Evolutionary conservation across 2,329 filamentous ascomycete species (phyloP), one percentile per base, ranked within the genome.

Genomic region (Lecanosticta acicola): DNA sequence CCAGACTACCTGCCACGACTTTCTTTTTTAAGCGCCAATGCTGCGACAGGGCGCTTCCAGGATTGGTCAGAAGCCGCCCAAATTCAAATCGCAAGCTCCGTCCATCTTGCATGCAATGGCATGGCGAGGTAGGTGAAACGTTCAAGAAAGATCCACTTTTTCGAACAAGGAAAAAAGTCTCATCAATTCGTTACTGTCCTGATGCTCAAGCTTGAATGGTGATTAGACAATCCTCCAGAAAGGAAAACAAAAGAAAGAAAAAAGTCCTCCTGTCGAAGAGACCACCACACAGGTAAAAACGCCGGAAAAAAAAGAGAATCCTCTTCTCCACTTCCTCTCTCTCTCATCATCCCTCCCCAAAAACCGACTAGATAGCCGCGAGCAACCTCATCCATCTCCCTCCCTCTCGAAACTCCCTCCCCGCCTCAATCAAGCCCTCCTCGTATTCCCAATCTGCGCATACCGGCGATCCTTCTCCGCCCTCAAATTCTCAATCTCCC

Each of bases 401-500:
- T n/a, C 33, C 7, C 33, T n/a, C 33, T 17, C 9, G 18, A 18
- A 29, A 16, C 32, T 21, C 13, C 5, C 24, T 32, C 32, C 36
- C 37, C 13, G 19, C 18, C 13, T 26, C 18, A 7, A 21, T 35
- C 14, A 33, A 10, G 37, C 47, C 29, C 56, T 49, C 24, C 57
- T 50, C 1, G 47, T 35, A 35, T 59, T 61, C 7, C 59, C 59
- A 29, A 62, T 53, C 2, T 48, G 46, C 24, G 49, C 45, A 44
- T 57, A 59, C 38, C 50, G 50, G 16, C 51, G 47, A 26, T 60
- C 50, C 48, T 63, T 61, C 48, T 63, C 60, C 13, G 39, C 35
- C 41, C 48, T 48, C 37, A 94, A 77, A 46, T 82, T 77, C 37
- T 69, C 64, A 65, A 91, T 87, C 58, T 90, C 86, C 43, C 71